Conservation (phyloP, 179 eudicot species). For the Beta macrorhiza region DNA sequence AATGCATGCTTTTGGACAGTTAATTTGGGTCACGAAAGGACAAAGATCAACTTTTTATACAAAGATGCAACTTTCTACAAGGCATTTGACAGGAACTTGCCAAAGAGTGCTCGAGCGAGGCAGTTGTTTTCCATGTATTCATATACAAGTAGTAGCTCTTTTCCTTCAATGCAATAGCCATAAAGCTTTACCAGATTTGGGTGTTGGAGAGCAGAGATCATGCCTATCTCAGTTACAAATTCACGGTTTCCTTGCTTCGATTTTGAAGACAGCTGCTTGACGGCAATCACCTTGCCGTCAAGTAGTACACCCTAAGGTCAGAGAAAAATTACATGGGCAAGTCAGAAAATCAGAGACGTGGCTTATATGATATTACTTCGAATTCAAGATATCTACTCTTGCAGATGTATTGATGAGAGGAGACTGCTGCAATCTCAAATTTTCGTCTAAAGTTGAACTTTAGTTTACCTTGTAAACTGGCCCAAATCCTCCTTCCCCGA, state of each 20-base stretch:
- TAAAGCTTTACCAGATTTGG: constrained; percentile 72
- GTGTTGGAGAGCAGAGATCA: constrained; percentile 77
- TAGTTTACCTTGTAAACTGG: constrained; percentile 41
- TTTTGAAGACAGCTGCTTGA: constrained; percentile 74
- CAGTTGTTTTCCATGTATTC: constrained; percentile 76
- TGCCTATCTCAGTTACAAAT: constrained; percentile 76
- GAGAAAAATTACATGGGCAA: not conserved
- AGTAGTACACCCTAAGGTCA: constrained; percentile 53
- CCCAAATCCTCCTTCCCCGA: constrained; percentile 53
- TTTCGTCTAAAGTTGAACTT: not conserved
- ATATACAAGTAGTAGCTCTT: constrained; percentile 57
- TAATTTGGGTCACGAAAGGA: not conserved
- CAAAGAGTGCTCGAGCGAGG: constrained; percentile 72
- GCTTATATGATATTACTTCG: not conserved
- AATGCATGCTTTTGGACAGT: not conserved
- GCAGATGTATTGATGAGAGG: not conserved
- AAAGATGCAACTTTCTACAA: not conserved
- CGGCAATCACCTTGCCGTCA: constrained; percentile 70
- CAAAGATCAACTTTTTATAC: not conserved
- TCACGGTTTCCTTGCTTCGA: constrained; percentile 84
- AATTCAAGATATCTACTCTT: not conserved
- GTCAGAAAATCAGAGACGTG: not conserved
- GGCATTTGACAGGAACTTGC: constrained; percentile 32
- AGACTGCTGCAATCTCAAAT: too few species aligned
- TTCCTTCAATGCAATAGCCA: constrained; percentile 77